phyloP scores from a whole-genome alignment of 2,329 filamentous ascomycete genomes.

The Scleromitrula shiraiana region DNA sequence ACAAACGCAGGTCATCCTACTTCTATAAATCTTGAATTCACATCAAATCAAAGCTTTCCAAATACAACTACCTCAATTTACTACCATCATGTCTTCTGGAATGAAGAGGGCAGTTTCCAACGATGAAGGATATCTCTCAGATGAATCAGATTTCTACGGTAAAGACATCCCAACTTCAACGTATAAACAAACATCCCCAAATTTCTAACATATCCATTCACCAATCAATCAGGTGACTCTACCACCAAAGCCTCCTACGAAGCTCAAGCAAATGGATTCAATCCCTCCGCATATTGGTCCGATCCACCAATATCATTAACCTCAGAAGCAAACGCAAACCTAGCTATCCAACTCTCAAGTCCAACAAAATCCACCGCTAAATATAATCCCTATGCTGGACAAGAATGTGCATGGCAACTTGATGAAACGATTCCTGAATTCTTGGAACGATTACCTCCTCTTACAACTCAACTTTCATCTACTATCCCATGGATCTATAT shows the following conservation, averaged over 20 bases:
- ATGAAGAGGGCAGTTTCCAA: background rate
- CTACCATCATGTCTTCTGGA: constrained; percentile 14
- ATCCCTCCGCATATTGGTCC: constrained; percentile 43
- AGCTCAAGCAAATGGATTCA: constrained; percentile 42
- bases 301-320: constrained; percentile 29
- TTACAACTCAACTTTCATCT: constrained; percentile 40
- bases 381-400: constrained; percentile 52
- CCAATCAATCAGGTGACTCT: constrained; percentile 42
- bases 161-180: constrained; percentile 9
- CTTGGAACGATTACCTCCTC: constrained; percentile 58
- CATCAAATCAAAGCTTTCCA: background rate
- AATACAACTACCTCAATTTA: background rate
- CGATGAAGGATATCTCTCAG: constrained; percentile 22
- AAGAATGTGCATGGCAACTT: constrained; percentile 50
- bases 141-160: constrained; percentile 52
- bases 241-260: constrained; percentile 40
- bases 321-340: constrained; percentile 28
- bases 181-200: constrained; percentile 1
- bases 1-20: too few species aligned
- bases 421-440: constrained; percentile 59
- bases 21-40: background rate
- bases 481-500: constrained; percentile 64
- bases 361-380: constrained; percentile 21
- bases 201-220: constrained; percentile 11
- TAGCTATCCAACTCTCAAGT: constrained; percentile 12